These are phyloP conservation scores for Diplodia corticola DNA, from an alignment of 2,329 filamentous ascomycete species.

Conservation along the genomic window DNA sequence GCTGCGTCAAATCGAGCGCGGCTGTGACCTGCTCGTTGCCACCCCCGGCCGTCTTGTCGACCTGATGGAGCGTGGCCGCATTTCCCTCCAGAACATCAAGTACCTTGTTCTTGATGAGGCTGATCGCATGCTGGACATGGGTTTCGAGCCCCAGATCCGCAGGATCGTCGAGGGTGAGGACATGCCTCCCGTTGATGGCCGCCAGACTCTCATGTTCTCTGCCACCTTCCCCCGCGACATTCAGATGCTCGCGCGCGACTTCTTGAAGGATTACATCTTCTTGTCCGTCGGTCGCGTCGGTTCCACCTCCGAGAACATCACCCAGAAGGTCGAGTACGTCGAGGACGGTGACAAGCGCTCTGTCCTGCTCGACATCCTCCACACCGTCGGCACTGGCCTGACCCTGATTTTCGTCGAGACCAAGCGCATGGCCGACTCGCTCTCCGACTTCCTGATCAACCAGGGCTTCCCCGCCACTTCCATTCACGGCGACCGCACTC, in stretches of 20 bases:
- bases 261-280: slow-evolving; percentile 99
- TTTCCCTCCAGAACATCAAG: slow-evolving; percentile 98
- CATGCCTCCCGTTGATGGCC: slow-evolving; percentile 80
- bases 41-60: slow-evolving; percentile 97
- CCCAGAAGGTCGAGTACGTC: slow-evolving; percentile 97
- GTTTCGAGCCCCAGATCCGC: slow-evolving; percentile 99
- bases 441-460: slow-evolving; percentile 98
- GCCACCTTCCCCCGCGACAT: slow-evolving; percentile 99
- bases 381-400: slow-evolving; percentile 85
- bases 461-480: slow-evolving; percentile 97
- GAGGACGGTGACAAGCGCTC: slow-evolving; percentile 98
- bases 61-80: slow-evolving; percentile 96
- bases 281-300: slow-evolving; percentile 97
- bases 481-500: slow-evolving; percentile 97
- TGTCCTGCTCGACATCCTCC: slow-evolving; percentile 93
- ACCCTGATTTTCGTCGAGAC: slow-evolving; percentile 99
- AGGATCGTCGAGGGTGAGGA: slow-evolving; percentile 98
- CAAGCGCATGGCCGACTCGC: slow-evolving; percentile 97
- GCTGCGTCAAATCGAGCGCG: slow-evolving; percentile 95
- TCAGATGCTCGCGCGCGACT: slow-evolving; percentile 97
- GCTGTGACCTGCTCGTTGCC: slow-evolving; percentile 94
- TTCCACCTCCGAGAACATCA: slow-evolving; percentile 99
- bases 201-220: slow-evolving; percentile 99
- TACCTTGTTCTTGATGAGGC: slow-evolving; percentile 98
- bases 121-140: slow-evolving; percentile 99